Evolutionary conservation across 2,329 filamentous ascomycete genomes (phyloP), one percentile per base, ranked within the genome.

Genomic region (Penicillium sp.): DNA sequence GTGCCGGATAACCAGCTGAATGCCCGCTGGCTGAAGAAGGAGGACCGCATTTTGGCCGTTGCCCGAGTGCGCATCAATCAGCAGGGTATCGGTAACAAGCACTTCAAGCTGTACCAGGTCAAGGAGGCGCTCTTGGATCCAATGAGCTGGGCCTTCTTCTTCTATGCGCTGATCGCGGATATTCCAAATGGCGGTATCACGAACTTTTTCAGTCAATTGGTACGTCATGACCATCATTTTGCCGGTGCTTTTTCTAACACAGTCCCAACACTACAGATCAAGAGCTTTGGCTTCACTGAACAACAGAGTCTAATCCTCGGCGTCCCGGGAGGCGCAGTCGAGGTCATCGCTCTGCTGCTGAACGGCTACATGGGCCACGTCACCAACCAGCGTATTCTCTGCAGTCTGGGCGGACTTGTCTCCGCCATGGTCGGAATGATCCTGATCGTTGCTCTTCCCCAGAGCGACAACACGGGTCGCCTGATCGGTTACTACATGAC

Each of bases 1-100:
- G 76, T 83, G 62, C 82, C 82, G 0, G 83, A 85, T 60, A 84
- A 76, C 56, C 82, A 84, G 56, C 66, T 85, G 42, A 84, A 85
- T 46, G 81, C 81, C 14, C 74, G 79, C 2, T 85, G 80, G 78
- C 61, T 94, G 24, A 86, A 75, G 7, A 80, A 86, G 46, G 77
- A 83, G 41, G 89, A 92, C 58, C 82, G 83, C 11, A 67, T 84
- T 0, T 77, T 90, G 38, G 87, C 86, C 0, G 75, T 91, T 24
- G 88, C 90, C 56, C 79, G 89, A 0, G 82, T 92, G 5, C 79
- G 88, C 0, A 78, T 83, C 20, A 92, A 92, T 61, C 84, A 90
- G 65, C 89, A 89, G 53, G 89, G 89, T 0, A 85, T 88, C 14
- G 86, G 85, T 1, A 87, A 83, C 54, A 84, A 84, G 57, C 79